These are phyloP conservation scores for Fusarium xyrophilum DNA, from an alignment of 2,329 filamentous ascomycete genomes.

Conservation along the genomic window DNA sequence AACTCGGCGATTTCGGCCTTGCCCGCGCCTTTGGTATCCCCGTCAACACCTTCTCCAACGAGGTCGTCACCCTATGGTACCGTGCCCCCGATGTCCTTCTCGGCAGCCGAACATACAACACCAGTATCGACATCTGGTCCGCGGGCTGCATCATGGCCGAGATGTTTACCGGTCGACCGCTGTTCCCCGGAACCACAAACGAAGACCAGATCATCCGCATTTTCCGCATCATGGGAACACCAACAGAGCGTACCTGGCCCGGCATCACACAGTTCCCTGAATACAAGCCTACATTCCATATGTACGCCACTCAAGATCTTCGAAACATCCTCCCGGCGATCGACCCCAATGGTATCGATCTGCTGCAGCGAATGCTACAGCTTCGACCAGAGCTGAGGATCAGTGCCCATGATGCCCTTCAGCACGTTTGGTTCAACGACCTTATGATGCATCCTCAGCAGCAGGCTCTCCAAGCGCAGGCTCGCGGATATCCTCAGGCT, in stretches of 20 bases:
- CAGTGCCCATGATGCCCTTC: constrained; percentile 83
- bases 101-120: constrained; percentile 95
- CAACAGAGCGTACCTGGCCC: constrained; percentile 93
- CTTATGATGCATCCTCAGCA: constrained; percentile 63
- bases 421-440: constrained; percentile 92
- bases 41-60: constrained; percentile 97
- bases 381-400: constrained; percentile 90
- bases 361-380: constrained; percentile 90
- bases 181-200: constrained; percentile 97
- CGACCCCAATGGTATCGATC: constrained; percentile 83
- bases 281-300: constrained; percentile 94
- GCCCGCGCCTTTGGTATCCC: constrained; percentile 95
- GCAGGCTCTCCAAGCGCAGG: constrained; percentile 53
- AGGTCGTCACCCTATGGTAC: constrained; percentile 98
- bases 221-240: constrained; percentile 98
- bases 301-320: constrained; percentile 92
- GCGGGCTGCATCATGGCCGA: constrained; percentile 99
- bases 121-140: constrained; percentile 99
- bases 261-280: constrained; percentile 96
- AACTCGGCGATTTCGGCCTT: constrained; percentile 93
- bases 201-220: constrained; percentile 97
- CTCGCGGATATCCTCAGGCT: constrained; percentile 49
- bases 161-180: constrained; percentile 94
- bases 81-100: constrained; percentile 94
- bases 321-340: constrained; percentile 88